Conservation (phyloP, 441 rosid species). For the Pelargonium cotyledonis region DNA sequence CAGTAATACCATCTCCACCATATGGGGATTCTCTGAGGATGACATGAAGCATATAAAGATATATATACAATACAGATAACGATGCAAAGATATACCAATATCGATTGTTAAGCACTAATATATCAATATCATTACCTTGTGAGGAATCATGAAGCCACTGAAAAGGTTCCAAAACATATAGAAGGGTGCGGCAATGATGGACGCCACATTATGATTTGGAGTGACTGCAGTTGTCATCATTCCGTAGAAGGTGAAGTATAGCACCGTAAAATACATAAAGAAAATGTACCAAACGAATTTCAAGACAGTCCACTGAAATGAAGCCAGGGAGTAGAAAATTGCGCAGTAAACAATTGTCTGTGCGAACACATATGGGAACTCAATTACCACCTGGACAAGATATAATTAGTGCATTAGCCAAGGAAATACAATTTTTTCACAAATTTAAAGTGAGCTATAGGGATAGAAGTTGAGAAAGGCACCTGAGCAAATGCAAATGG, state of each 20-base stretch:
- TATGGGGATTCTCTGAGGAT: slow-evolving; percentile 76
- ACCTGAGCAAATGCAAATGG: slow-evolving; percentile 73
- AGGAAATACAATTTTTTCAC: not conserved
- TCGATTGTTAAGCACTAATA: too few relatives aligned
- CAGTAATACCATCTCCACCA: slow-evolving; percentile 99
- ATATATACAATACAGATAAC: not conserved
- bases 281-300: slow-evolving; percentile 88
- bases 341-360: slow-evolving; percentile 66
- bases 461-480: slow-evolving; percentile 14
- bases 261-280: slow-evolving; percentile 86
- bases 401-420: slow-evolving; percentile 11
- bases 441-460: not conserved
- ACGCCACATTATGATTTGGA: slow-evolving; percentile 90
- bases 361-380: slow-evolving; percentile 84
- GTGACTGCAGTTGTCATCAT: slow-evolving; percentile 98
- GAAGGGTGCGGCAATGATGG: slow-evolving; percentile 88
- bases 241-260: slow-evolving; percentile 95
- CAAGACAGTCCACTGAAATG: slow-evolving; percentile 72
- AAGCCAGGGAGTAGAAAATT: slow-evolving; percentile 84
- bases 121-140: slow-evolving; percentile 47
- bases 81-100: too few relatives aligned
- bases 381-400: slow-evolving; percentile 66
- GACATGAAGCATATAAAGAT: not conserved
- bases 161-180: slow-evolving; percentile 99
- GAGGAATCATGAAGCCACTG: slow-evolving; percentile 93